Conservation (phyloP, 2,329 filamentous ascomycete species). For the Cercospora sojina region DNA sequence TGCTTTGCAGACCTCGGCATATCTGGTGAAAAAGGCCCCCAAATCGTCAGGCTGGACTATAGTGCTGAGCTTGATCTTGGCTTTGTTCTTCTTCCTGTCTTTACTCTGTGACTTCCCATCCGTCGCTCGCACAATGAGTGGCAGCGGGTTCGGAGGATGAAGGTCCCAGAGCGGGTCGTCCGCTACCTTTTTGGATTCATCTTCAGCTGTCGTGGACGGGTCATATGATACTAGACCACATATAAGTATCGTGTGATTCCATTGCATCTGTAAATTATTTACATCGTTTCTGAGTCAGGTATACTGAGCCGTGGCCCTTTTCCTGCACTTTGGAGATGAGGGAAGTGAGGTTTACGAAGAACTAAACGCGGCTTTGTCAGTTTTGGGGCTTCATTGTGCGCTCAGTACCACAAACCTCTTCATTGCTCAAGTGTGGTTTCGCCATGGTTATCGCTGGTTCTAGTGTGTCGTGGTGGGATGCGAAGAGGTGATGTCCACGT, state of each 20-base stretch:
- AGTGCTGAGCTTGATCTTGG: constrained; percentile 77
- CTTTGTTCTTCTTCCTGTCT: constrained; percentile 52
- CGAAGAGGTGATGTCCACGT: constrained; percentile 14
- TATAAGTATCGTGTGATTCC: constrained; percentile 10
- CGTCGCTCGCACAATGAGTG: constrained; percentile 78
- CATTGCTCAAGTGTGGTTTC: constrained; percentile 56
- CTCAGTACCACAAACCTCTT: constrained; percentile 53
- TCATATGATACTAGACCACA: constrained; percentile 43
- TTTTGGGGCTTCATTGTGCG: neutral
- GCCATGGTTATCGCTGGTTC: constrained; percentile 41
- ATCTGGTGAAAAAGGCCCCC: constrained; percentile 76
- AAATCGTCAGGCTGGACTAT: constrained; percentile 73
- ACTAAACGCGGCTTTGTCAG: constrained; percentile 51
- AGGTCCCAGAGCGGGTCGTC: constrained; percentile 61
- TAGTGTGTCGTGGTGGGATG: neutral
- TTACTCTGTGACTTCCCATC: constrained; percentile 63
- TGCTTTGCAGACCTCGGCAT: constrained; percentile 86
- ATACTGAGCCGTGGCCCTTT: constrained; percentile 71
- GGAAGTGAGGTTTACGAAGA: constrained; percentile 67
- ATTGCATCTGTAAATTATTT: constrained; percentile 23
- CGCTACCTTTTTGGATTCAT: constrained; percentile 42
- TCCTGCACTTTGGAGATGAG: constrained; percentile 67
- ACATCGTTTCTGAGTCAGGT: constrained; percentile 75
- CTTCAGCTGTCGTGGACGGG: constrained; percentile 42
- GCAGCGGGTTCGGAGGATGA: constrained; percentile 58